Evolutionary conservation across 345 rosid genomes (phyloP).

Genomic region (Eucalyptus albens): DNA sequence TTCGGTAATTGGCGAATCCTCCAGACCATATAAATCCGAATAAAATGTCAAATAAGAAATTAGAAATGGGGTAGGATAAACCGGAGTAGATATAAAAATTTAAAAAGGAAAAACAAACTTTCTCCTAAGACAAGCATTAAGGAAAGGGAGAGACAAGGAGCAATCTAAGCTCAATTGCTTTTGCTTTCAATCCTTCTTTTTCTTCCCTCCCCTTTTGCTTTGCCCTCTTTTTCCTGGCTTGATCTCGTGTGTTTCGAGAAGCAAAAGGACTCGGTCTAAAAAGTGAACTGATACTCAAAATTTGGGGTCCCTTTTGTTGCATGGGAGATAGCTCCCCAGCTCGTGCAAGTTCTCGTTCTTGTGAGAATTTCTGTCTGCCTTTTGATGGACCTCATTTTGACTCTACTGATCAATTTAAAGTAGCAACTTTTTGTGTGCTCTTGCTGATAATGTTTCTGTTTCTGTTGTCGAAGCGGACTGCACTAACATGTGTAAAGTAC

Average conservation of each 20-base stretch:
- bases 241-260: conserved; percentile 54
- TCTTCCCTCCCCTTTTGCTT: not conserved
- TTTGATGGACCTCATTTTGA: not conserved
- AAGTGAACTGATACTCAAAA: conserved; percentile 26
- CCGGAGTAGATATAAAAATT: too few species aligned
- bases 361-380: not conserved
- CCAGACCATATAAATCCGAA: too few species aligned
- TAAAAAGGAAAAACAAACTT: not conserved
- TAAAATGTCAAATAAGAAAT: fast-evolving
- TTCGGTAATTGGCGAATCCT: too few species aligned
- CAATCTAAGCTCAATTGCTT: not conserved
- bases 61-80: too few species aligned
- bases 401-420: not conserved
- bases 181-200: not conserved
- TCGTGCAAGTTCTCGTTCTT: conserved; percentile 21
- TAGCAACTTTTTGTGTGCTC: not conserved
- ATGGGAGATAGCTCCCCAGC: conserved; percentile 44
- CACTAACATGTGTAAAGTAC: not conserved
- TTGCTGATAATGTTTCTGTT: not conserved
- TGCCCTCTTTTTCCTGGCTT: not conserved
- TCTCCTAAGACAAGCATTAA: conserved; percentile 8
- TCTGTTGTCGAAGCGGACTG: not conserved
- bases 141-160: conserved; percentile 4
- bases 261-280: conserved; percentile 21
- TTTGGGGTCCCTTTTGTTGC: conserved; percentile 14